Percentiles rank a stretch among this genome's conserved stretches.
phyloP scores from a whole-genome alignment of 2,329 filamentous ascomycete species.

The Epichloe glyceriae region DNA sequence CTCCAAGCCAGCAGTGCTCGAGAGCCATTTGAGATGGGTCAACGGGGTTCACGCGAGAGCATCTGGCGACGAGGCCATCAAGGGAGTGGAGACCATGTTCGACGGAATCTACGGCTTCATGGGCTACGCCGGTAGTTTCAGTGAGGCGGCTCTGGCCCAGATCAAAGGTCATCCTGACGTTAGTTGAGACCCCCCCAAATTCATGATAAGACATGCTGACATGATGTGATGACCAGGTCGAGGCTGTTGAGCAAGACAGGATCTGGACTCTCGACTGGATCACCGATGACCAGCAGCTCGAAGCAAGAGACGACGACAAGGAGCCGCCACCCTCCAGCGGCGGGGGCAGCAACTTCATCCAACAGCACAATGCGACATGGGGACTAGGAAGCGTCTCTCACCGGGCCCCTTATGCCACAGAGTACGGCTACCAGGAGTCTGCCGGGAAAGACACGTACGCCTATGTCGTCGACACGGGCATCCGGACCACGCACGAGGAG shows the following conservation, averaged over 20 bases:
- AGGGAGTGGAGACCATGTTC: slow-evolving; percentile 20
- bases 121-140: slow-evolving; percentile 32
- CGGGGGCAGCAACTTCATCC: neutral
- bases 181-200: slow-evolving; percentile 8
- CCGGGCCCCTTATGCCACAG: neutral
- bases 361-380: slow-evolving; percentile 1
- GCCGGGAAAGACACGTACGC: slow-evolving; percentile 2
- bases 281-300: slow-evolving; percentile 2
- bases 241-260: slow-evolving; percentile 16
- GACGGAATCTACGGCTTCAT: slow-evolving; percentile 19
- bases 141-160: slow-evolving; percentile 24
- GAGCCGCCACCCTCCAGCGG: neutral
- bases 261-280: slow-evolving; percentile 17
- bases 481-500: neutral
- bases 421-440: neutral
- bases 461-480: slow-evolving; percentile 2
- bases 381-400: slow-evolving; percentile 2
- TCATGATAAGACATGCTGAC: neutral
- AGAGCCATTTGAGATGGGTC: slow-evolving; percentile 34
- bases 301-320: neutral
- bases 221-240: slow-evolving; percentile 12
- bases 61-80: slow-evolving; percentile 31
- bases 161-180: slow-evolving; percentile 30
- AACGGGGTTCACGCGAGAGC: slow-evolving; percentile 42
- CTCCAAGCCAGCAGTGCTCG: slow-evolving; percentile 29